Evolutionary conservation across 75 land plant genomes (phyloP).

Genomic region (Larix kaempferi): DNA sequence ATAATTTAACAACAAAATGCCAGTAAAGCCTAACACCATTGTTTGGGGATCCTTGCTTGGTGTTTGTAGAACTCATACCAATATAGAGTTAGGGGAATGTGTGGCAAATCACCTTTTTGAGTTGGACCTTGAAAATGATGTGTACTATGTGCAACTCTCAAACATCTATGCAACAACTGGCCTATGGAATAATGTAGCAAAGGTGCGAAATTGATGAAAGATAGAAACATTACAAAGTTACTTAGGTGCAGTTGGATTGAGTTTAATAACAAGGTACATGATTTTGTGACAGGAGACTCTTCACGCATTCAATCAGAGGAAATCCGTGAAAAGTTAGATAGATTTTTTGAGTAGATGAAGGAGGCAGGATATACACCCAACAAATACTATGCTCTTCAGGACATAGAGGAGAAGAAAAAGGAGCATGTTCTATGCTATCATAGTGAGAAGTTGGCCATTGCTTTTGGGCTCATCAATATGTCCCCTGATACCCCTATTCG

Average conservation of each 20-base stretch:
- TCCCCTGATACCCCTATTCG: not conserved
- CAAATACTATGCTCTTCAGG: not conserved
- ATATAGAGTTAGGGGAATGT: constrained; percentile 11
- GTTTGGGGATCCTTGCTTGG: constrained; percentile 21
- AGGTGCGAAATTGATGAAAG: constrained; percentile 14
- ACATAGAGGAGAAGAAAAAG: not conserved
- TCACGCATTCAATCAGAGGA: constrained; percentile 5
- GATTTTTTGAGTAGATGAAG: not conserved
- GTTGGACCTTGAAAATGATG: constrained; percentile 15
- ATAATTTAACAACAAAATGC: constrained; percentile 11
- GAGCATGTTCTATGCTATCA: not conserved
- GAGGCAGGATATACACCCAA: not conserved
- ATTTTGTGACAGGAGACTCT: constrained; percentile 14
- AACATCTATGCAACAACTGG: constrained; percentile 18
- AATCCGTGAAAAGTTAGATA: not conserved
- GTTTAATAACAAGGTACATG: constrained; percentile 16
- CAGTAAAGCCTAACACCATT: constrained; percentile 8
- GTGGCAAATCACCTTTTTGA: constrained; percentile 14
- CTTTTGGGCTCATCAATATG: no score
- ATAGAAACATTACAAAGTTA: constrained; percentile 8
- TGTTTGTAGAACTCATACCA: constrained; percentile 18
- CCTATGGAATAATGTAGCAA: constrained; percentile 9
- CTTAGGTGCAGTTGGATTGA: constrained; percentile 21
- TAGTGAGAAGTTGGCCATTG: not conserved
- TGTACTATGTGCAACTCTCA: constrained; percentile 11